These are phyloP conservation scores for Candida mesenterica DNA, from an alignment of 1,139 yeast genomes.

Conservation along the genomic window DNA sequence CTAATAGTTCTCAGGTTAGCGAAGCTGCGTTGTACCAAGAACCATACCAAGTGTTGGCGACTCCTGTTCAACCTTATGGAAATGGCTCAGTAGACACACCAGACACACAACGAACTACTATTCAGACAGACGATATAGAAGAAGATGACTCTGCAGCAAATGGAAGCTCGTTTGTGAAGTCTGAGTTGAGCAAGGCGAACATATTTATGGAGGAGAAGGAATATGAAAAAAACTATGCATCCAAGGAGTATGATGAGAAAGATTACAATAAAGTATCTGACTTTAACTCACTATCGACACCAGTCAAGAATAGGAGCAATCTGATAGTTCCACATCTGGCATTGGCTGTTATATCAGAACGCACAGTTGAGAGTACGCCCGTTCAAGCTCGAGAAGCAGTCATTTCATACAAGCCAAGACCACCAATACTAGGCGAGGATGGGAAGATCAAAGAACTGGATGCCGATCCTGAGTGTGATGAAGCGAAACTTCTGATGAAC, in stretches of 20 bases:
- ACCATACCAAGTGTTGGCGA: conserved; percentile 25
- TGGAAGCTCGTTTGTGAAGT: conserved; percentile 26
- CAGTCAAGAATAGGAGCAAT: conserved; percentile 17
- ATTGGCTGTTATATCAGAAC: conserved; percentile 40
- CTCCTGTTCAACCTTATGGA: conserved; percentile 36
- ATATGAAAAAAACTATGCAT: conserved; percentile 11
- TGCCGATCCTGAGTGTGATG: conserved; percentile 3
- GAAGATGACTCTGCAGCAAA: conserved; percentile 31
- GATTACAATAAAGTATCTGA: background rate
- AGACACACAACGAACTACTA: conserved; percentile 47
- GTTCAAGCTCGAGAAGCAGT: conserved; percentile 3
- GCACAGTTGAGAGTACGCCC: conserved; percentile 35
- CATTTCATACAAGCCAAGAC: conserved; percentile 26
- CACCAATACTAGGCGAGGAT: conserved; percentile 34
- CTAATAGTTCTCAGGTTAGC: background rate
- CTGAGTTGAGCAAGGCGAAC: conserved; percentile 45
- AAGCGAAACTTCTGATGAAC: conserved; percentile 23
- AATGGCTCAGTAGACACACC: conserved; percentile 37
- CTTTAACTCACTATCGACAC: conserved; percentile 30
- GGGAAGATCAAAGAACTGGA: conserved; percentile 25
- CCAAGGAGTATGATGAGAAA: background rate
- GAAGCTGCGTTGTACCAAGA: background rate
- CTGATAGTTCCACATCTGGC: conserved; percentile 23
- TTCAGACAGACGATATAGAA: conserved; percentile 42
- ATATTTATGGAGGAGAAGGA: conserved; percentile 35